Conservation (phyloP, 2,329 filamentous ascomycete genomes). For the Lecanosticta acicola region DNA sequence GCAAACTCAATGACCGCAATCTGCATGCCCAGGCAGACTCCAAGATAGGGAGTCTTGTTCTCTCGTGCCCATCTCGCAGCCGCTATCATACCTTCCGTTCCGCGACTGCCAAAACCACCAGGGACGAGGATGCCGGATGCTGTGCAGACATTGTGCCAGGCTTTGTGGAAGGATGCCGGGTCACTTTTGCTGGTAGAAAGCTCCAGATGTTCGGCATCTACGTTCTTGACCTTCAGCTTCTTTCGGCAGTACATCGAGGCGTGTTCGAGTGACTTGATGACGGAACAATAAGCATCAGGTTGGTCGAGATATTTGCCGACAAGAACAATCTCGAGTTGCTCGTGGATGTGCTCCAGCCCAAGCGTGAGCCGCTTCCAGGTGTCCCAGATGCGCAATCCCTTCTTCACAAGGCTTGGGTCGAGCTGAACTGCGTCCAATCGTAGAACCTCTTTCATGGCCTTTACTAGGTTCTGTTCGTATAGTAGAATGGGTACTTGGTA, state of each 20-base stretch:
- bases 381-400: conserved; percentile 67
- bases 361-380: conserved; percentile 70
- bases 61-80: conserved; percentile 83
- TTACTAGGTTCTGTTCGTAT: conserved; percentile 69
- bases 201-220: conserved; percentile 83
- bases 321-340: conserved; percentile 72
- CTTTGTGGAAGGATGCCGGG: conserved; percentile 67
- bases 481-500: conserved; percentile 96
- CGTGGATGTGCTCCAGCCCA: conserved; percentile 59
- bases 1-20: conserved; percentile 87
- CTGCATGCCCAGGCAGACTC: conserved; percentile 90
- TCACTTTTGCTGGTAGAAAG: conserved; percentile 54
- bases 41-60: conserved; percentile 74
- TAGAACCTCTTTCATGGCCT: conserved; percentile 60
- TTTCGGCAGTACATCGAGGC: conserved; percentile 77
- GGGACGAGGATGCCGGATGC: conserved; percentile 65
- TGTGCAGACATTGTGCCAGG: conserved; percentile 73
- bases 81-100: conserved; percentile 83
- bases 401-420: conserved; percentile 50
- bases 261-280: conserved; percentile 85
- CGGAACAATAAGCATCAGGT: conserved; percentile 78
- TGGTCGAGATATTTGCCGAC: conserved; percentile 89
- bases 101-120: conserved; percentile 75
- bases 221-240: conserved; percentile 74
- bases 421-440: conserved; percentile 52